phyloP scores from a whole-genome alignment of 2,329 filamentous ascomycete species.

The Clonostachys solani region DNA sequence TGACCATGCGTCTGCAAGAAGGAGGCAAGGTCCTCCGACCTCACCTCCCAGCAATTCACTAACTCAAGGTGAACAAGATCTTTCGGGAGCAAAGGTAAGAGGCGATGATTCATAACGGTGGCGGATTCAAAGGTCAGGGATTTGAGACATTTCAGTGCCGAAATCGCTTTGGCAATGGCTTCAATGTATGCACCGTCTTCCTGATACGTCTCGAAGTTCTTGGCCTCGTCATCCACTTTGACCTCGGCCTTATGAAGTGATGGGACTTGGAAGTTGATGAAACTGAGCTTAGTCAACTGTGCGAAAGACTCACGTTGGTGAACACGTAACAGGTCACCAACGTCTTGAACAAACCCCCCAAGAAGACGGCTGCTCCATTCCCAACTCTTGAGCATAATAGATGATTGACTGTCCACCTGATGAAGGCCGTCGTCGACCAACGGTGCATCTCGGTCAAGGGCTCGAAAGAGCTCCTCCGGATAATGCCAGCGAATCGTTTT shows the following conservation, averaged over 20 bases:
- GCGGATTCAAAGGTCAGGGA: conserved; percentile 73
- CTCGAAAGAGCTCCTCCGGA: conserved; percentile 58
- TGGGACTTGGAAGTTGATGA: conserved; percentile 60
- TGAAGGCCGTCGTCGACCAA: background rate
- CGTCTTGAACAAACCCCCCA: conserved; percentile 34
- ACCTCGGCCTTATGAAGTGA: conserved; percentile 33
- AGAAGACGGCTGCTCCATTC: conserved; percentile 56
- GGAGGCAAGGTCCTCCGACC: conserved; percentile 56
- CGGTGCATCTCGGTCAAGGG: conserved; percentile 48
- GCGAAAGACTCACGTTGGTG: conserved; percentile 55
- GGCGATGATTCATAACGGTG: conserved; percentile 61
- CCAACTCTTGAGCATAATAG: conserved; percentile 46
- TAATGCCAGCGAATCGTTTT: conserved; percentile 65
- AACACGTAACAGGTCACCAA: conserved; percentile 42
- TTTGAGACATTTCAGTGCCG: conserved; percentile 55
- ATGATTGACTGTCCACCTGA: background rate
- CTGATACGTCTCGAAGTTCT: conserved; percentile 21
- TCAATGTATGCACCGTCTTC: conserved; percentile 37
- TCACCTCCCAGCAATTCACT: conserved; percentile 74
- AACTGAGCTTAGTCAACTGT: conserved; percentile 48
- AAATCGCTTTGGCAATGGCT: conserved; percentile 23
- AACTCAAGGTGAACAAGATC: conserved; percentile 66
- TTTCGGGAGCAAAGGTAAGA: conserved; percentile 66
- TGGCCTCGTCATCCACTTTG: conserved; percentile 19
- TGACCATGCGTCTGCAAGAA: conserved; percentile 67